A percentile compares a stretch with the other conserved stretches of the same genome.
Evolutionary conservation across 108 stramenopile genomes (phyloP).

Genomic region (Bacterosira constricta): DNA sequence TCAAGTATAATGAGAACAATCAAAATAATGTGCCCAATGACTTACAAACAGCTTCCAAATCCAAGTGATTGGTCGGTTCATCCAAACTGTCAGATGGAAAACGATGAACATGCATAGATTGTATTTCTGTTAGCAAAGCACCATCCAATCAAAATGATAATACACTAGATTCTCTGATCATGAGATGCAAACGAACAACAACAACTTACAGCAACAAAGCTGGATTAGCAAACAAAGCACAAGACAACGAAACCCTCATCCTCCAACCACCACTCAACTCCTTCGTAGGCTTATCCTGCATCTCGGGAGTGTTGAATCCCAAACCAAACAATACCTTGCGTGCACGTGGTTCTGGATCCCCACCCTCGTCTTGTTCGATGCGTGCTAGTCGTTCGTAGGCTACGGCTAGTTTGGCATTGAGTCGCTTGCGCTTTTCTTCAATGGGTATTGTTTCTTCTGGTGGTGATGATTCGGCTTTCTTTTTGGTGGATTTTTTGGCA

Average conservation of each 20-base stretch:
- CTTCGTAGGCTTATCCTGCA: constrained; percentile 80
- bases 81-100: constrained; percentile 22
- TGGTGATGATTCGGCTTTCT: not conserved
- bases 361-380: constrained; percentile 70
- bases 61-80: constrained; percentile 73
- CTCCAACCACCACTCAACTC: constrained; percentile 93
- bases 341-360: constrained; percentile 65
- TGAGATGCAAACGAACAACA: constrained; percentile 5
- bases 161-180: not conserved
- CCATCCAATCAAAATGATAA: not conserved
- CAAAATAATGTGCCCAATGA: not conserved
- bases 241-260: constrained; percentile 93
- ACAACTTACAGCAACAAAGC: constrained; percentile 71
- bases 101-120: not conserved
- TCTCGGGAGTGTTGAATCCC: constrained; percentile 80
- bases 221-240: constrained; percentile 89
- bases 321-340: constrained; percentile 78
- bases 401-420: constrained; percentile 44
- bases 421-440: constrained; percentile 46
- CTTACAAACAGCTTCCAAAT: constrained; percentile 20
- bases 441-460: constrained; percentile 24
- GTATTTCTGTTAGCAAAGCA: not conserved
- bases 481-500: constrained; percentile 17
- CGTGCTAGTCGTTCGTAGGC: constrained; percentile 63
- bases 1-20: not conserved